Evolutionary conservation across 176 grass and related monocot genomes (phyloP), one percentile per base, ranked within the genome.

Genomic region (Oryza glumipatula): DNA sequence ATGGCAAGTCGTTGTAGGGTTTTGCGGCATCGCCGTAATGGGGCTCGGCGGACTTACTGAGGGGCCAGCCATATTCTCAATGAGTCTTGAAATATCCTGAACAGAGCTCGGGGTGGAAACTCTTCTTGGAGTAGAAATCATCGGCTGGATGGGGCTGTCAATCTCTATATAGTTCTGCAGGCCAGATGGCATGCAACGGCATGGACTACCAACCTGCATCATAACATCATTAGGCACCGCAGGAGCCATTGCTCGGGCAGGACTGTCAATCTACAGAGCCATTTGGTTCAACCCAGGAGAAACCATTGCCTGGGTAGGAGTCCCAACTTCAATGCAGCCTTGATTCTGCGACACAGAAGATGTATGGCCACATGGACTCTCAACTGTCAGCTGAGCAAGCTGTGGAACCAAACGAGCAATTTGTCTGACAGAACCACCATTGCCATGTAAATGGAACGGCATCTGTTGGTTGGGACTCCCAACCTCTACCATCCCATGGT

Each of bases 91-190:
- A 35, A 88, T 30, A 5, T 79, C 60, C 6, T 9, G 35, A 52
- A 89, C 76, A 61, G 64, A 61, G 28, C 19, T 80, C 9, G 39
- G 76, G 24, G 69, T 89, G 14, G 36, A 56, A 56, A 45, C 35
- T 61, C 14, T 44, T 21, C n/a, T 82, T 19, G 22, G 67, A 60
- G 67, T 49, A 28, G 67, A 56, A 56, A 56, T 82, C 24, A 28
- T 43, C 9, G 43, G 24, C 26, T 11, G 36, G 24, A 32, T 32
- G 5, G 52, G 49, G 35, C 21, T 72, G 7, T 11, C 22, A 44
- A 17, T 72, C 67, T 35, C 79, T 67, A 16, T n/a, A n/a, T 36
- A 17, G n/a, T 81, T 2, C 30, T 54, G 41, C 41, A 43, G 41
- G 41, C 41, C 41, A 43, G 41, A 43, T 43, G 41, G 78, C 7